Evolutionary conservation across 306 rosid genomes (phyloP).

Genomic region (Dalbergia cultrata): DNA sequence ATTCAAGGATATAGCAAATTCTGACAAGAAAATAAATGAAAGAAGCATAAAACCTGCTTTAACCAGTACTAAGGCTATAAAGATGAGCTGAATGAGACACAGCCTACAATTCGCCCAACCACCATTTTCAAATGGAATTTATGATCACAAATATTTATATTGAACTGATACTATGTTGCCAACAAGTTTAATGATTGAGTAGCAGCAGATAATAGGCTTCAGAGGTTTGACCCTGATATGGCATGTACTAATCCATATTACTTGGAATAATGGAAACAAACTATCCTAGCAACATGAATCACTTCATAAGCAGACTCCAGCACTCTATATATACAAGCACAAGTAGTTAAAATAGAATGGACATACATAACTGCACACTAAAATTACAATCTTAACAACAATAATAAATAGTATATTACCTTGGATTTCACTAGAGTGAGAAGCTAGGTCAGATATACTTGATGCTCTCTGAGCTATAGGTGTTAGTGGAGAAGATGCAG

Average conservation of each 20-base stretch:
- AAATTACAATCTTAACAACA: conserved; percentile 22
- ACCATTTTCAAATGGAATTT: conserved; percentile 1
- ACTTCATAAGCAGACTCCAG: not conserved
- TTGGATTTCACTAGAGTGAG: conserved; percentile 71
- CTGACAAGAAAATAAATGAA: not conserved
- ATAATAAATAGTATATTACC: conserved; percentile 55
- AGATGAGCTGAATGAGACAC: not conserved
- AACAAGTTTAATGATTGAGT: conserved; percentile 16
- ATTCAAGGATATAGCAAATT: not conserved
- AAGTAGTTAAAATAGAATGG: conserved; percentile 14
- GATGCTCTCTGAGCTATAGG: conserved; percentile 67
- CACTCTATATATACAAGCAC: conserved; percentile 1
- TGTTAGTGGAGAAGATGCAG: conserved; percentile 76
- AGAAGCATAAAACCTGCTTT: conserved; percentile 7
- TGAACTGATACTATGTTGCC: conserved; percentile 25
- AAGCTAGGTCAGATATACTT: conserved; percentile 57
- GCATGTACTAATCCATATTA: conserved; percentile 29
- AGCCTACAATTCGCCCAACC: not conserved
- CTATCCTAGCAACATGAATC: conserved; percentile 9
- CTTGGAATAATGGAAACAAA: conserved; percentile 27
- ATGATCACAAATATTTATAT: conserved; percentile 8
- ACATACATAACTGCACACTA: conserved; percentile 17
- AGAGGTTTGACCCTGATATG: not conserved
- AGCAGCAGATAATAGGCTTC: conserved; percentile 15
- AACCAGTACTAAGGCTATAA: not conserved